These are phyloP conservation scores for Arbutus unedo DNA, from an alignment of 148 eudicot genomes.

Conservation along the genomic window DNA sequence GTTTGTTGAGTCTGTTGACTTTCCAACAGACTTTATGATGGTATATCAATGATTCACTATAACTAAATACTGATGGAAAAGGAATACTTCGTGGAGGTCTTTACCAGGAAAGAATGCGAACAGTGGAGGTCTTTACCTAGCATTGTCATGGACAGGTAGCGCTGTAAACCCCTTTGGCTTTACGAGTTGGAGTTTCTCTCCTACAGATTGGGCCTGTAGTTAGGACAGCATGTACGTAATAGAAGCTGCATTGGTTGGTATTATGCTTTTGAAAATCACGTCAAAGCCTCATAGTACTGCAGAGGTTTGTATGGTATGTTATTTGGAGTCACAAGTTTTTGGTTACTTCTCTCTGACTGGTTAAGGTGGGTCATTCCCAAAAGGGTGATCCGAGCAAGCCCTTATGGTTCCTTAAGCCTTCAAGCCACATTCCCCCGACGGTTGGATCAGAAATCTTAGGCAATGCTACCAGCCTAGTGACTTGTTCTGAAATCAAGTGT, in stretches of 20 bases:
- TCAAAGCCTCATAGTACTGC: background rate
- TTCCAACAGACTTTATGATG: background rate
- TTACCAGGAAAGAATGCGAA: background rate
- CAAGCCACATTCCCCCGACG: background rate
- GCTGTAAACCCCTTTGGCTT: background rate
- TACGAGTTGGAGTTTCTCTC: background rate
- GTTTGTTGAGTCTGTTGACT: background rate
- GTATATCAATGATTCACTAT: background rate
- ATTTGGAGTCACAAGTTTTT: background rate
- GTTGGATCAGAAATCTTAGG: background rate
- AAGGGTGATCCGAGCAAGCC: background rate
- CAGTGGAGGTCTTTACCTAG: background rate
- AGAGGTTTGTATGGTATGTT: background rate
- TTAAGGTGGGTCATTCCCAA: background rate
- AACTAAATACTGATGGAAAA: background rate
- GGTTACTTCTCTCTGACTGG: background rate
- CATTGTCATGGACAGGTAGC: background rate
- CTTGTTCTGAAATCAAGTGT: background rate
- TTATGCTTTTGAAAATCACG: background rate
- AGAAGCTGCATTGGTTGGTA: background rate
- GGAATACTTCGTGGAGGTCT: background rate
- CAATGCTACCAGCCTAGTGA: background rate
- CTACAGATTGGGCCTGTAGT: background rate
- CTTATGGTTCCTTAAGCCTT: background rate
- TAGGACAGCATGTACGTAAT: background rate